A percentile compares a stretch with the other conserved stretches of the same genome.
These are phyloP conservation scores for Phytophthora macrochlamydospora DNA, from an alignment of 352 stramenopile genomes.

Conservation along the genomic window DNA sequence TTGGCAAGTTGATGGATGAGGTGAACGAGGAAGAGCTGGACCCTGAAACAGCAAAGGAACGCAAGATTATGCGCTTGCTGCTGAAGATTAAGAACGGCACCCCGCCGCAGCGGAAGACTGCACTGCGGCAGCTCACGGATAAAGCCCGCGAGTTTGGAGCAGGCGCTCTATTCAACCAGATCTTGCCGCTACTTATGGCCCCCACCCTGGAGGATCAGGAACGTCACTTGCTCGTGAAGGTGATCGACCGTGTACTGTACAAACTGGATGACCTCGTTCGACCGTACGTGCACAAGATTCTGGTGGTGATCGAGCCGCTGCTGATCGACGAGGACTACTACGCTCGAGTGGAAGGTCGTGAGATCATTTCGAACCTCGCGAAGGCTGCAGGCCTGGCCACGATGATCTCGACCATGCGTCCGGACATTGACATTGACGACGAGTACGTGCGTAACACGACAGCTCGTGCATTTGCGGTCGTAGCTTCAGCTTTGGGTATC, in stretches of 20 bases:
- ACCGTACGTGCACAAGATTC: conserved; percentile 99
- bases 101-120: conserved; percentile 96
- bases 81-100: conserved; percentile 99
- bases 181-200: conserved; percentile 98
- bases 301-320: conserved; percentile 99
- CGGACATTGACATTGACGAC: conserved; percentile 99
- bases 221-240: conserved; percentile 99
- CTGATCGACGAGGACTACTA: conserved; percentile 99
- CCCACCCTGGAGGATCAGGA: conserved; percentile 99
- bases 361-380: conserved; percentile 99
- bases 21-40: conserved; percentile 87
- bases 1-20: conserved; percentile 95
- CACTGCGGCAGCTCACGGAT: conserved; percentile 97
- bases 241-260: conserved; percentile 99
- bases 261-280: conserved; percentile 99
- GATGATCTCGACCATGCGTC: conserved; percentile 99
- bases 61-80: conserved; percentile 98
- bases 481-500: conserved; percentile 98
- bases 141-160: conserved; percentile 97
- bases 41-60: conserved; percentile 94
- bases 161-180: conserved; percentile 98
- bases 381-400: conserved; percentile 98
- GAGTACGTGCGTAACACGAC: conserved; percentile 99
- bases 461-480: conserved; percentile 97
- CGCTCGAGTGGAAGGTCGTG: conserved; percentile 97